Evolutionary conservation across 805 yeast genomes (phyloP).

Genomic region (Schizosaccharomyces japonicus): DNA sequence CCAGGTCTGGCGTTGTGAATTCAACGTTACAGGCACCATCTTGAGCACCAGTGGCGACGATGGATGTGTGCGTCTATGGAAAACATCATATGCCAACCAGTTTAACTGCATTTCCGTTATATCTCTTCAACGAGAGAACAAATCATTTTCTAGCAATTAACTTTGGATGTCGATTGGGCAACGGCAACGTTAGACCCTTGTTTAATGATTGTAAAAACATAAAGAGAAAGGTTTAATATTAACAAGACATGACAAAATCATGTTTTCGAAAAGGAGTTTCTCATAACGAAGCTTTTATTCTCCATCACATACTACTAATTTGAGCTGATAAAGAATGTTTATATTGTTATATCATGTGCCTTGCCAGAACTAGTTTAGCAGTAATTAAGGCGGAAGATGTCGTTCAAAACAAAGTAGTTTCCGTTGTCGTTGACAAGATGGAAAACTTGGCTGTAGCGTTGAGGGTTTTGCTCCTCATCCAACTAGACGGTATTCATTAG

Average conservation of each 20-base stretch:
- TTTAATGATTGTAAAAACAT: slow-evolving; percentile 6
- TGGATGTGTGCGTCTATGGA: slow-evolving; percentile 79
- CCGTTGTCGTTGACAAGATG: slow-evolving; percentile 82
- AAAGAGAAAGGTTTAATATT: slow-evolving; percentile 6
- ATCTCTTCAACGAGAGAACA: slow-evolving; percentile 30
- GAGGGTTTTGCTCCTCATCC: slow-evolving; percentile 88
- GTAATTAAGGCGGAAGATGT: slow-evolving; percentile 79
- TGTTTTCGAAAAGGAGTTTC: too few relatives aligned
- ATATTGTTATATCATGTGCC: too few relatives aligned
- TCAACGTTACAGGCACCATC: slow-evolving; percentile 87
- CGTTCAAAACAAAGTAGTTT: slow-evolving; percentile 86
- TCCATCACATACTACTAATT: too few relatives aligned
- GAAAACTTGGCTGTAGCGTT: slow-evolving; percentile 91
- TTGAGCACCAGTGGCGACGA: slow-evolving; percentile 89
- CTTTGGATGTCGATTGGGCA: neutral
- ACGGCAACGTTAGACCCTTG: neutral
- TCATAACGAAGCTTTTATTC: too few relatives aligned
- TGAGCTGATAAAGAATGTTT: too few relatives aligned
- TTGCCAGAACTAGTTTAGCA: too few relatives aligned
- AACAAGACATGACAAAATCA: too few relatives aligned
- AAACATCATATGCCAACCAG: slow-evolving; percentile 58
- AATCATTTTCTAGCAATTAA: neutral
- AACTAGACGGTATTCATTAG: too few relatives aligned
- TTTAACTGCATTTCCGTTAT: slow-evolving; percentile 82
- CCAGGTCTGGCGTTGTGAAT: slow-evolving; percentile 88